These are phyloP conservation scores for Hydnomerulius pinastri DNA, from an alignment of 768 basidiomycete genomes.

Conservation along the genomic window DNA sequence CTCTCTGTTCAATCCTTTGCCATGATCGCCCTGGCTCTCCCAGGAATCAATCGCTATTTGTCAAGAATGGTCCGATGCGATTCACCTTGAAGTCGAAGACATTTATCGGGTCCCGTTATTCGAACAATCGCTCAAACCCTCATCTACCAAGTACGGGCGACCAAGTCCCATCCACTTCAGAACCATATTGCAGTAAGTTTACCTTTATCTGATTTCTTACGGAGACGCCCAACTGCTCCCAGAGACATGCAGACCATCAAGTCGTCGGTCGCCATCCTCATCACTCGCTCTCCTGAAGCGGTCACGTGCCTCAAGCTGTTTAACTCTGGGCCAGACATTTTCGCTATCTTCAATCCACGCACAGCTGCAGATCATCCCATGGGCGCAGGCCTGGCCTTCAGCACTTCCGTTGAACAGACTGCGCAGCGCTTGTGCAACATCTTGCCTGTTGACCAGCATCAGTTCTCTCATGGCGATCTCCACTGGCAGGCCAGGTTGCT, in stretches of 20 bases:
- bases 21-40: background rate
- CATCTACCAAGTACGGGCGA: slow-evolving; percentile 35
- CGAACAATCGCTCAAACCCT: slow-evolving; percentile 37
- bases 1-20: background rate
- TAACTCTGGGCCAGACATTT: slow-evolving; percentile 35
- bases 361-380: slow-evolving; percentile 47
- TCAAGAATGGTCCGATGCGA: slow-evolving; percentile 43
- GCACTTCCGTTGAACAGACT: slow-evolving; percentile 41
- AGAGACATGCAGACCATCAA: slow-evolving; percentile 22
- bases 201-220: background rate
- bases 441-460: slow-evolving; percentile 42
- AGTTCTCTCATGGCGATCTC: slow-evolving; percentile 38
- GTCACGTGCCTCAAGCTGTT: slow-evolving; percentile 46
- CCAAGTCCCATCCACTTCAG: slow-evolving; percentile 37
- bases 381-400: slow-evolving; percentile 57
- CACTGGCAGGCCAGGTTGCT: slow-evolving; percentile 60
- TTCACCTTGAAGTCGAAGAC: slow-evolving; percentile 54
- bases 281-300: slow-evolving; percentile 64
- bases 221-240: slow-evolving; percentile 8
- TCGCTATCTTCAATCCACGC: slow-evolving; percentile 64
- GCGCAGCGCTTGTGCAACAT: slow-evolving; percentile 44
- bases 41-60: slow-evolving; percentile 57
- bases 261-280: slow-evolving; percentile 39
- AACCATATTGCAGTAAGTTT: slow-evolving; percentile 19
- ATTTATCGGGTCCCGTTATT: slow-evolving; percentile 51